A percentile compares a stretch with the other conserved stretches of the same genome.
Conservation (phyloP, 305 asterid genomes). For the Petunia hybrid region DNA sequence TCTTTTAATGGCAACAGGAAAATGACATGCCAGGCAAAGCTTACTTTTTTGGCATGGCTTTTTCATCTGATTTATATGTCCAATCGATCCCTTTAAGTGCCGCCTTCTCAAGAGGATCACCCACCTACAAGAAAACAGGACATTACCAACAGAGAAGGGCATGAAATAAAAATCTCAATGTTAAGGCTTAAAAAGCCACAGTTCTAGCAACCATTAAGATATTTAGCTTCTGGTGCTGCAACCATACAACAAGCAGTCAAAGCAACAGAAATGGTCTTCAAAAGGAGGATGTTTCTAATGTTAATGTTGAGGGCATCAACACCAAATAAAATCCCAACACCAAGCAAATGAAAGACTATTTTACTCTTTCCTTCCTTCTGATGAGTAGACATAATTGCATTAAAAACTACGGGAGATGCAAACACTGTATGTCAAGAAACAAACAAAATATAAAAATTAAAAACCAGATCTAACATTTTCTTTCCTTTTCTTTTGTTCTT, state of each 20-base stretch:
- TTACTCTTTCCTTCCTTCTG: background rate
- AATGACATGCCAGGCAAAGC: slow-evolving; percentile 37
- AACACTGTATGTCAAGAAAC: background rate
- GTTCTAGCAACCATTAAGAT: background rate
- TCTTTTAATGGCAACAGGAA: background rate
- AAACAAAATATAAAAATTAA: background rate
- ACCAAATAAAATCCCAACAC: slow-evolving; percentile 21
- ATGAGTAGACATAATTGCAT: slow-evolving; percentile 12
- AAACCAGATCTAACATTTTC: background rate
- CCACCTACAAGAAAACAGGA: slow-evolving; percentile 63
- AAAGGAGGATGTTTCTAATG: background rate
- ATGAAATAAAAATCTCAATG: background rate
- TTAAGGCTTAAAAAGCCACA: background rate
- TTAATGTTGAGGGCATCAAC: background rate
- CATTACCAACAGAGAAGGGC: background rate
- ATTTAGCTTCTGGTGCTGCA: background rate
- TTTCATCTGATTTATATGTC: slow-evolving; percentile 96
- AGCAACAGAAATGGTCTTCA: background rate
- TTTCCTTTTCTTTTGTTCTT: background rate
- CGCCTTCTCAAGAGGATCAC: slow-evolving; percentile 99
- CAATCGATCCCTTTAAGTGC: slow-evolving; percentile 97
- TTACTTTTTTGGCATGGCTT: slow-evolving; percentile 92
- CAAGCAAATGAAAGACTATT: slow-evolving; percentile 13
- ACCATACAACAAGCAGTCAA: background rate
- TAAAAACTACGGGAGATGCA: background rate